phyloP scores from a whole-genome alignment of 768 basidiomycete genomes.

The Tephrocybe sp. region DNA sequence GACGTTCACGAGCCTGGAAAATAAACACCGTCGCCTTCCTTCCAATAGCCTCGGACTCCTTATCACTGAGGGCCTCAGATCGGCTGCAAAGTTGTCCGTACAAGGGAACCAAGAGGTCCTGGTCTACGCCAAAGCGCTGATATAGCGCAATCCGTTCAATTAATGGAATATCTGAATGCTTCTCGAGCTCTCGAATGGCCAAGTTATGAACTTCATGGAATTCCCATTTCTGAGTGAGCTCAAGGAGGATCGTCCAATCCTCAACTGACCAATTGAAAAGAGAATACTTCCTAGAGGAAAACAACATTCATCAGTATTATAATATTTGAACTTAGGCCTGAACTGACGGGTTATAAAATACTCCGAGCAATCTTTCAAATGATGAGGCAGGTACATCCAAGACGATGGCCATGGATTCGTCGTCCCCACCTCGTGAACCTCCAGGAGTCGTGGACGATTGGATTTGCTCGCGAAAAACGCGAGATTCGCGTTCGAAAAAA shows the following conservation, averaged over 20 bases:
- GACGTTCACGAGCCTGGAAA: slow-evolving; percentile 51
- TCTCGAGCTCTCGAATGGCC: slow-evolving; percentile 42
- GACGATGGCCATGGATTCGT: slow-evolving; percentile 39
- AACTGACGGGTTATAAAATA: slow-evolving; percentile 54
- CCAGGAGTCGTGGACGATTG: slow-evolving; percentile 27
- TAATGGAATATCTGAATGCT: slow-evolving; percentile 4
- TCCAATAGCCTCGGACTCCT: slow-evolving; percentile 57
- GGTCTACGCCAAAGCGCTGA: slow-evolving; percentile 48
- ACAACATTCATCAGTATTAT: background rate
- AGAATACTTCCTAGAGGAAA: slow-evolving; percentile 44
- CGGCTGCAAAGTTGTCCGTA: slow-evolving; percentile 54
- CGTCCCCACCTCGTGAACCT: slow-evolving; percentile 30
- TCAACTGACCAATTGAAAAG: slow-evolving; percentile 46
- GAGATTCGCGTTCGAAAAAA: slow-evolving; percentile 63
- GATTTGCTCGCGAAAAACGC: slow-evolving; percentile 39
- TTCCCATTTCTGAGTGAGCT: slow-evolving; percentile 51
- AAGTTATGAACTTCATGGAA: slow-evolving; percentile 34
- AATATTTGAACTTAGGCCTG: background rate
- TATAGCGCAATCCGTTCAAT: slow-evolving; percentile 41
- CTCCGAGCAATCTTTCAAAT: slow-evolving; percentile 49
- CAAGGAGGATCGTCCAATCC: slow-evolving; percentile 55
- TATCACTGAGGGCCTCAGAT: slow-evolving; percentile 44
- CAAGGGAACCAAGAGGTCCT: slow-evolving; percentile 43
- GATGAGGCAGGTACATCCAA: slow-evolving; percentile 33
- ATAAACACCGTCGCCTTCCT: slow-evolving; percentile 52